Conservation (phyloP, 768 basidiomycete genomes). For the Pleurotus sapidus region DNA sequence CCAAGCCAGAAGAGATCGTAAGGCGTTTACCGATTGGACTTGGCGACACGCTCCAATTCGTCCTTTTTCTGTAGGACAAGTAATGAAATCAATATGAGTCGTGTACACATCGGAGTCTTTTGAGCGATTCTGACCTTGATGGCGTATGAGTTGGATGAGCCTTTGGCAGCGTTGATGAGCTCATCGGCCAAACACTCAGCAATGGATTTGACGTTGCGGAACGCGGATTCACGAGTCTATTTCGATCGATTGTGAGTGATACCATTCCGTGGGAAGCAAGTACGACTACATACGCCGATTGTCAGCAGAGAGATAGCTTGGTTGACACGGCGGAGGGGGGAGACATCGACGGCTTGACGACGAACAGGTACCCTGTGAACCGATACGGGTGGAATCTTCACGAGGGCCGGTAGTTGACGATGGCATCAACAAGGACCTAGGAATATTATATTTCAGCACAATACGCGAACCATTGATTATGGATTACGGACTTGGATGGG, state of each 20-base stretch:
- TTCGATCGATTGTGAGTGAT: conserved; percentile 8
- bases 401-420: conserved; percentile 99
- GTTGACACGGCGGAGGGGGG: conserved; percentile 96
- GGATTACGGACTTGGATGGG: conserved; percentile 82
- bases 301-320: conserved; percentile 95
- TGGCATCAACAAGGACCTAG: conserved; percentile 94
- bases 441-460: conserved; percentile 4
- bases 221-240: conserved; percentile 98
- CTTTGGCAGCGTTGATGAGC: conserved; percentile 99
- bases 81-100: conserved; percentile 2
- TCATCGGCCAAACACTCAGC: conserved; percentile 99
- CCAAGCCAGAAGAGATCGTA: neutral
- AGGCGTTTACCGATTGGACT: conserved; percentile 90
- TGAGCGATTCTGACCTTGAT: conserved; percentile 75
- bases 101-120: neutral
- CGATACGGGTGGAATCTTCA: conserved; percentile 99
- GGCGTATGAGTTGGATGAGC: conserved; percentile 99
- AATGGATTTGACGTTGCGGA: conserved; percentile 99
- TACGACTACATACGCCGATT: conserved; percentile 71
- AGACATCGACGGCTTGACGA: conserved; percentile 99
- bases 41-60: conserved; percentile 99
- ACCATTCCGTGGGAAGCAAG: neutral
- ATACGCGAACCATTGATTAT: neutral
- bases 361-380: conserved; percentile 99
- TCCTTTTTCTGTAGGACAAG: conserved; percentile 80